Evolutionary conservation across 495 filamentous ascomycete species (phyloP).

Genomic region (Poronia punctata): DNA sequence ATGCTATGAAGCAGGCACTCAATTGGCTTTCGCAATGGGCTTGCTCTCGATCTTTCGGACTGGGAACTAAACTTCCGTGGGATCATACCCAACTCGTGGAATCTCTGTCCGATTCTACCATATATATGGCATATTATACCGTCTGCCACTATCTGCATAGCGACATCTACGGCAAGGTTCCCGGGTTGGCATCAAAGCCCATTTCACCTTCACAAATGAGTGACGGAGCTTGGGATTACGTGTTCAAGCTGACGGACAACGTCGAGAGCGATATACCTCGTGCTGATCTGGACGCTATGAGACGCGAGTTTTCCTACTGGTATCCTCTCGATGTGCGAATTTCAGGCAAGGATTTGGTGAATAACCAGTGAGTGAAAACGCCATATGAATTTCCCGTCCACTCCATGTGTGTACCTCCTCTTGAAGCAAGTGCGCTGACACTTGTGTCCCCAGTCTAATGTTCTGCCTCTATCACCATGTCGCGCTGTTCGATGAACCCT

Average conservation of each 20-base stretch:
- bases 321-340: constrained; percentile 85
- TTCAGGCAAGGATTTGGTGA: constrained; percentile 81
- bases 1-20: constrained; percentile 56
- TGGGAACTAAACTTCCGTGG: constrained; percentile 96
- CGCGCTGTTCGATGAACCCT: constrained; percentile 77
- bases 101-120: constrained; percentile 78
- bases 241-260: constrained; percentile 61
- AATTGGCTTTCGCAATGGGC: constrained; percentile 95
- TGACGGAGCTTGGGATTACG: constrained; percentile 94
- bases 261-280: constrained; percentile 59
- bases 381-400: no score
- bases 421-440: constrained; percentile 46
- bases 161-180: constrained; percentile 20
- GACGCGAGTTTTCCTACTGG: constrained; percentile 91
- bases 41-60: constrained; percentile 82
- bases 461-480: constrained; percentile 96
- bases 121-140: constrained; percentile 98
- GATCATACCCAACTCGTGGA: constrained; percentile 89
- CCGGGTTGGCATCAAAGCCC: constrained; percentile 21
- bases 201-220: constrained; percentile 82
- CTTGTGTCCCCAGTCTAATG: constrained; percentile 46
- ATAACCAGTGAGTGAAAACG: constrained; percentile 53
- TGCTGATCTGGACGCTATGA: constrained; percentile 65
- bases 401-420: constrained; percentile 73
- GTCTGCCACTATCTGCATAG: constrained; percentile 80